Base-by-base conservation (phyloP, 169 alveolate species). In the Plasmodium cynomolgi region DNA sequence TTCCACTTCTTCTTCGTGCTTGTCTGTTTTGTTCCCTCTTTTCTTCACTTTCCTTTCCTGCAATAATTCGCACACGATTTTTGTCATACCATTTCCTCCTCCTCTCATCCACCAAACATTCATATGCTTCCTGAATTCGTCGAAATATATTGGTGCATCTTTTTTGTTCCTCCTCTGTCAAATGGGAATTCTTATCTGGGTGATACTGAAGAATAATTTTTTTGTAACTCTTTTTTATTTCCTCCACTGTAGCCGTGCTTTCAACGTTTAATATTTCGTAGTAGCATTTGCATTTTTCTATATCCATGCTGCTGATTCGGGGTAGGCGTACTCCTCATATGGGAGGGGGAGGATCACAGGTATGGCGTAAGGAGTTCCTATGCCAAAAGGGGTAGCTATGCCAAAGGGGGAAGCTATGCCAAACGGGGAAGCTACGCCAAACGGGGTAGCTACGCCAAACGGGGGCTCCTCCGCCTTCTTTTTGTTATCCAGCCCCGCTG, bases 151-250 rank as follows among this genome's bases (percentile, higher is more conserved):
- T 95, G 58, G 96, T 96, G 81, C 96, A 97, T 31, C 96, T 97
- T 56, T 92, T 95, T 26, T 75, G 50, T 13, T 86, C 86, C 29
- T 86, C 93, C 44, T 75, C 93, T 0, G 72, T 0, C 39, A 95
- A 82, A 90, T 95, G 96, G 11, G 91, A 83, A 77, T 97, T 96
- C 93, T 98, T 98, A 85, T 97, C 99, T 13, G 99, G 99, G 92
- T 98, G 99, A 84, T 95, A 96, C 50, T 91, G 96, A n/a, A 96
- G 83, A 0, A 98, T 98, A 2, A 95, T 91, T 84, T 96, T 97
- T 72, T 98, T 93, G 93, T 95, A 98, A 23, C 98, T 97, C 94
- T 97, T 97, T 77, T 97, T 97, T 50, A 98, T 97, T 20, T 97
- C 98, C 77, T 95, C 95, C 4, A 92, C 50, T 7, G 96, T 86